Percentiles rank a stretch among this genome's conserved stretches.
These are phyloP conservation scores for Fraxinus paxiana DNA, from an alignment of 305 asterid genomes.

Conservation along the genomic window DNA sequence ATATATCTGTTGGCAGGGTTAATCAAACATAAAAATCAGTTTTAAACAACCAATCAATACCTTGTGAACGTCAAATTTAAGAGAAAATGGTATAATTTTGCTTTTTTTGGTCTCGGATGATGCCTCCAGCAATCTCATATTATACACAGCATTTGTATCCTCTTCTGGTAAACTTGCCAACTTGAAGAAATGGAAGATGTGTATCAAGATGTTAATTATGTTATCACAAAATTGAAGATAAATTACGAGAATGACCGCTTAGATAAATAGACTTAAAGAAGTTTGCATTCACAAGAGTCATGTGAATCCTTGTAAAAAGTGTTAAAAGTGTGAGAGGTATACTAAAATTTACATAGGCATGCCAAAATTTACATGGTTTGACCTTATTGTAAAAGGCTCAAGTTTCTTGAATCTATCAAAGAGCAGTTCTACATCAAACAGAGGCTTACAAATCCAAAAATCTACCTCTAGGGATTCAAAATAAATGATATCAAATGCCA, in stretches of 20 bases:
- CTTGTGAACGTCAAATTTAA: conserved; percentile 90
- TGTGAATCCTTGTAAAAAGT: neutral
- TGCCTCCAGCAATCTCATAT: conserved; percentile 84
- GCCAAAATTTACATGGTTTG: neutral
- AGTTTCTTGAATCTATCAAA: neutral
- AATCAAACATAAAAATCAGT: conserved; percentile 14
- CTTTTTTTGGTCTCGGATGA: conserved; percentile 67
- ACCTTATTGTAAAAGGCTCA: neutral
- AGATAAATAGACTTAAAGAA: neutral
- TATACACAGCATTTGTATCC: conserved; percentile 83
- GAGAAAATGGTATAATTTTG: conserved; percentile 68
- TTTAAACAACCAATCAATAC: conserved; percentile 34
- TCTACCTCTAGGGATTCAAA: neutral
- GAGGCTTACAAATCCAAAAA: neutral
- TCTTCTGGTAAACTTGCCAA: conserved; percentile 77
- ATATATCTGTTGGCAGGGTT: neutral
- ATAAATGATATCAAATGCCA: neutral
- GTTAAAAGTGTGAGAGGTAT: neutral
- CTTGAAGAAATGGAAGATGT: conserved; percentile 24
- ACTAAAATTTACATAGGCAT: neutral
- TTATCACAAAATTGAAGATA: neutral
- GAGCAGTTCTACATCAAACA: neutral
- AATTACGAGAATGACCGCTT: neutral
- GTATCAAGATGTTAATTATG: conserved; percentile 19
- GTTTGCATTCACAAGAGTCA: neutral